These are phyloP conservation scores for Paramecium sexaurelia DNA, from an alignment of 73 alveolate genomes.

Conservation along the genomic window DNA sequence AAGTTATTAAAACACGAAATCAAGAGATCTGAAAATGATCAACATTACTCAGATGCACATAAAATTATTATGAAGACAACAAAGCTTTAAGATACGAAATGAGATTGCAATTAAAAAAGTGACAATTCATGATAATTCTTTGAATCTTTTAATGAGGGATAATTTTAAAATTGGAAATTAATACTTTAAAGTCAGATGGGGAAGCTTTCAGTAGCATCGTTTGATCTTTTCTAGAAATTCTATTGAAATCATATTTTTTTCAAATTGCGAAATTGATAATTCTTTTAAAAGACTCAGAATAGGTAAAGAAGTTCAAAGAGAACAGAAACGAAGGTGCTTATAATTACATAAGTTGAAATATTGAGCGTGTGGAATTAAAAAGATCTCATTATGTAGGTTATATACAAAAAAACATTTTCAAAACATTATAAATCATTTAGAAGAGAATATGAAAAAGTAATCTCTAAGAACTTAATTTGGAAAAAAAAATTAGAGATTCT, in stretches of 20 bases:
- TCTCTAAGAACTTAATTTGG: too few species aligned
- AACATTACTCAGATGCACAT: slow-evolving; percentile 86
- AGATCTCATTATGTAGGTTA: too few species aligned
- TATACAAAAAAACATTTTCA: too few species aligned
- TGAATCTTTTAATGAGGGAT: slow-evolving; percentile 93
- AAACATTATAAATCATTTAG: background rate
- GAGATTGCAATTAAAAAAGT: slow-evolving; percentile 94
- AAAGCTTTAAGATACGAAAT: slow-evolving; percentile 91
- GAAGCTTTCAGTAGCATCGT: slow-evolving; percentile 90
- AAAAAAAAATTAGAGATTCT: background rate
- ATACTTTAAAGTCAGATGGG: slow-evolving; percentile 79
- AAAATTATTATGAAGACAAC: slow-evolving; percentile 84
- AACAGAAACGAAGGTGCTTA: too few species aligned
- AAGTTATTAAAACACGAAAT: background rate
- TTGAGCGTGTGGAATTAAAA: too few species aligned
- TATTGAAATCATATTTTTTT: slow-evolving; percentile 83
- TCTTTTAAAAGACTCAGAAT: slow-evolving; percentile 80
- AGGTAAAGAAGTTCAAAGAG: too few species aligned
- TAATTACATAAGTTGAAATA: too few species aligned
- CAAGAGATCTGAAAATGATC: slow-evolving; percentile 95
- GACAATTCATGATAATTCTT: slow-evolving; percentile 63
- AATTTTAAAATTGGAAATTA: slow-evolving; percentile 67
- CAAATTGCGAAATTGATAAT: slow-evolving; percentile 59
- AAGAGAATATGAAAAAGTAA: too few species aligned
- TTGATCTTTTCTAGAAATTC: slow-evolving; percentile 90